phyloP scores from a whole-genome alignment of 176 grass and related monocot genomes.

The Alopecurus myosuroides region DNA sequence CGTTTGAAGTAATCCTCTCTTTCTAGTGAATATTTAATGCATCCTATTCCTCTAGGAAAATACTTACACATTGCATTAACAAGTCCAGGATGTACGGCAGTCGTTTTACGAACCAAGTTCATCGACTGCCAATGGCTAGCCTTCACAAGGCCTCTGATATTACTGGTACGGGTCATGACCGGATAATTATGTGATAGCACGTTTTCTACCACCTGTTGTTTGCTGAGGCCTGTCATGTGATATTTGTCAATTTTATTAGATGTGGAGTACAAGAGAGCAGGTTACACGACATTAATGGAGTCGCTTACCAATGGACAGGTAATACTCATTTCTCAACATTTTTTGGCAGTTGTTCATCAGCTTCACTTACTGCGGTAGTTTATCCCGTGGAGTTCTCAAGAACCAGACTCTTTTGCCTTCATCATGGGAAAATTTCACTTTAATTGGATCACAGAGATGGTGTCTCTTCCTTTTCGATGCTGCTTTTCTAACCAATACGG shows the following conservation, averaged over 20 bases:
- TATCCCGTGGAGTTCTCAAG: neutral
- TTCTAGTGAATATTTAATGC: slow-evolving; percentile 1
- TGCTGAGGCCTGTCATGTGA: slow-evolving; percentile 1
- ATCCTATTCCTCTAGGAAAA: neutral
- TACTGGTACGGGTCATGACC: slow-evolving; percentile 30
- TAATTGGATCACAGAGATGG: neutral
- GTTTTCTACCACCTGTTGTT: neutral
- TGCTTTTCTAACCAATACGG: neutral
- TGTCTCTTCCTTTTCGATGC: neutral
- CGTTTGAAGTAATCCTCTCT: slow-evolving; percentile 66
- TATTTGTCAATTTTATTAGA: slow-evolving; percentile 38
- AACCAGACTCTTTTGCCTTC: neutral
- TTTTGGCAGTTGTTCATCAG: slow-evolving; percentile 3
- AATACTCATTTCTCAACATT: slow-evolving; percentile 20
- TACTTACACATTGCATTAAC: slow-evolving; percentile 23
- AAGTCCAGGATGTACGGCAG: slow-evolving; percentile 36
- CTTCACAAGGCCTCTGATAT: slow-evolving; percentile 23
- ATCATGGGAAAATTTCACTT: neutral
- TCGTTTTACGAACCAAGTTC: slow-evolving; percentile 18
- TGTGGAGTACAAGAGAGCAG: slow-evolving; percentile 23
- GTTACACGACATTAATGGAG: slow-evolving; percentile 63
- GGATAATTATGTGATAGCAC: neutral
- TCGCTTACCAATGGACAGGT: slow-evolving; percentile 64
- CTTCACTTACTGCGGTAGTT: neutral
- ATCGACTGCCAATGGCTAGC: slow-evolving; percentile 36